These are phyloP conservation scores for Coniochaeta hoffmannii DNA, from an alignment of 2,329 filamentous ascomycete genomes.

Conservation along the genomic window DNA sequence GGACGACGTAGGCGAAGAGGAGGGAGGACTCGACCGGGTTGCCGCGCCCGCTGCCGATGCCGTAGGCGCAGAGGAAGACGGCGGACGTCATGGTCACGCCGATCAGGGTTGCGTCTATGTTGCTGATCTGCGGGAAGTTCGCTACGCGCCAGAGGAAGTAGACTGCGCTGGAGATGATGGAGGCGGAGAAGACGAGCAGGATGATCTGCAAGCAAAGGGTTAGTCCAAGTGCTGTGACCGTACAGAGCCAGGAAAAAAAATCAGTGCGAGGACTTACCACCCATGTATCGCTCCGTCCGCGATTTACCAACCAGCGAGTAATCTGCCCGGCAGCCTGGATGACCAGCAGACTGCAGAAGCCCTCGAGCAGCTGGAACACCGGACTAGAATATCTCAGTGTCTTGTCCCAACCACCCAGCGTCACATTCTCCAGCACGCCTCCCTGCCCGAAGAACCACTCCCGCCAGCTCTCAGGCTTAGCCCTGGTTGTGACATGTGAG, in stretches of 20 bases:
- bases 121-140: constrained; percentile 87
- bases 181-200: constrained; percentile 79
- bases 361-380: constrained; percentile 88
- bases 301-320: constrained; percentile 89
- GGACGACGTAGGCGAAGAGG: constrained; percentile 93
- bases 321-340: constrained; percentile 94
- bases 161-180: constrained; percentile 84
- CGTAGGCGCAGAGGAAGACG: constrained; percentile 87
- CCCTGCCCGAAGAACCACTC: constrained; percentile 87
- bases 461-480: constrained; percentile 57
- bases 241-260: background rate
- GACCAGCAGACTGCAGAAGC: constrained; percentile 91
- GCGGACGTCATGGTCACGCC: constrained; percentile 88
- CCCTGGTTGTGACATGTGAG: constrained; percentile 52
- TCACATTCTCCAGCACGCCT: constrained; percentile 71
- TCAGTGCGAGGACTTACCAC: constrained; percentile 54
- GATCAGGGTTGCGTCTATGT: constrained; percentile 86
- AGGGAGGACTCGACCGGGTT: constrained; percentile 94
- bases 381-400: constrained; percentile 84
- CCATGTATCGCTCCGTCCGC: constrained; percentile 91
- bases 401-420: constrained; percentile 84
- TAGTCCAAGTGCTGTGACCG: constrained; percentile 20
- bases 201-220: constrained; percentile 61
- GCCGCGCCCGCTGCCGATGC: constrained; percentile 86
- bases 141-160: constrained; percentile 97